A percentile compares a stretch with the other conserved stretches of the same genome.
Conservation (phyloP, 768 basidiomycete species). For the Auriscalpium microsporum region DNA sequence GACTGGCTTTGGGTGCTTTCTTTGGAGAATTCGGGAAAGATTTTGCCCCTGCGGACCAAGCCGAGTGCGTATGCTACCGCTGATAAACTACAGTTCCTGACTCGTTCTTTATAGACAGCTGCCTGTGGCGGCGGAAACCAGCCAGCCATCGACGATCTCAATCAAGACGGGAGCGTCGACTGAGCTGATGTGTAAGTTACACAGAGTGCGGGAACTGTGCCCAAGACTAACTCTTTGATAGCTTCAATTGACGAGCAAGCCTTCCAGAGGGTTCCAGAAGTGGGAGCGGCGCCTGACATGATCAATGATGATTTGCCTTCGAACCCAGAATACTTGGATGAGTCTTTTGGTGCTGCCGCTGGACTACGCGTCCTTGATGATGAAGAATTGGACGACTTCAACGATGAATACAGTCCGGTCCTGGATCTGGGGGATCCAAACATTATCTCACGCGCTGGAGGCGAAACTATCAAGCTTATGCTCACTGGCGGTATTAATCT, state of each 20-base stretch:
- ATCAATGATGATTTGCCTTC: slow-evolving; percentile 86
- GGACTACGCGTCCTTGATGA: slow-evolving; percentile 66
- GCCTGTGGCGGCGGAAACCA: background rate
- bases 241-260: slow-evolving; percentile 78
- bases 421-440: slow-evolving; percentile 16
- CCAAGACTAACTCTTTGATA: slow-evolving; percentile 19
- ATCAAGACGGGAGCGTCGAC: slow-evolving; percentile 2
- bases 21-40: slow-evolving; percentile 40
- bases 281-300: slow-evolving; percentile 79
- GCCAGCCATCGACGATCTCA: slow-evolving; percentile 6
- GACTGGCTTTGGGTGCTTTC: slow-evolving; percentile 49
- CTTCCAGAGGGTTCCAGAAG: slow-evolving; percentile 65
- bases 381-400: slow-evolving; percentile 66
- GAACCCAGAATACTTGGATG: slow-evolving; percentile 82
- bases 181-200: slow-evolving; percentile 21
- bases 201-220: background rate
- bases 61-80: slow-evolving; percentile 11
- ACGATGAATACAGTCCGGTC: slow-evolving; percentile 18
- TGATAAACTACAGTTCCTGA: too few relatives aligned
- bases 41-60: slow-evolving; percentile 28
- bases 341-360: slow-evolving; percentile 69
- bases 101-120: background rate
- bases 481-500: slow-evolving; percentile 53
- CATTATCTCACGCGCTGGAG: slow-evolving; percentile 56
- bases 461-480: slow-evolving; percentile 81